Percentiles rank a stretch among this genome's conserved stretches.
Conservation (phyloP, 2,329 filamentous ascomycete species). For the Coleophoma crateriformis region DNA sequence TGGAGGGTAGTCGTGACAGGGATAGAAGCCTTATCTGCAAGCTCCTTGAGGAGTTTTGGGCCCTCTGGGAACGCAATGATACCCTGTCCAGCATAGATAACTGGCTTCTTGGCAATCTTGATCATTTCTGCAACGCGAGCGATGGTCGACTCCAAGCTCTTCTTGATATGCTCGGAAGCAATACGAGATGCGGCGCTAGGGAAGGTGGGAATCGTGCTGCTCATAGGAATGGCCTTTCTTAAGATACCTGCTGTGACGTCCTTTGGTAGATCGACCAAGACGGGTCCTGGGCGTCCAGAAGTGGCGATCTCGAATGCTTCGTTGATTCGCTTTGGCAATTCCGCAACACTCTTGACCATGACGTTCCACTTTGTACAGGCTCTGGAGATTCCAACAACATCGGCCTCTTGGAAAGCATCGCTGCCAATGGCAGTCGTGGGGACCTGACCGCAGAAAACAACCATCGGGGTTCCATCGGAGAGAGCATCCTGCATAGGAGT, state of each 20-base stretch:
- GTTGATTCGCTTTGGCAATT: conserved; percentile 89
- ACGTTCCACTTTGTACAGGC: conserved; percentile 99
- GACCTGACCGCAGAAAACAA: conserved; percentile 95
- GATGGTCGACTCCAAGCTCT: conserved; percentile 70
- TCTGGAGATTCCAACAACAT: conserved; percentile 88
- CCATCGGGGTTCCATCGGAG: conserved; percentile 91
- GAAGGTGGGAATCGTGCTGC: conserved; percentile 59
- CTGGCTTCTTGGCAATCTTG: conserved; percentile 85
- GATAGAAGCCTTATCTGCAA: conserved; percentile 86
- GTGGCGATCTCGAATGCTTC: conserved; percentile 98
- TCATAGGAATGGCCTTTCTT: conserved; percentile 69
- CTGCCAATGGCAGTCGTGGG: conserved; percentile 84
- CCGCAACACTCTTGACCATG: conserved; percentile 93
- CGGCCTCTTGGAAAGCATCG: conserved; percentile 95
- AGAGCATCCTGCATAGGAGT: conserved; percentile 96
- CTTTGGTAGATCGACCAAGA: conserved; percentile 93
- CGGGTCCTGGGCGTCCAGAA: conserved; percentile 86
- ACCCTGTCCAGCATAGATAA: conserved; percentile 93
- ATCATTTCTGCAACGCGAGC: conserved; percentile 73
- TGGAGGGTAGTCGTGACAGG: conserved; percentile 96
- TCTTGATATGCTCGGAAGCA: conserved; percentile 65
- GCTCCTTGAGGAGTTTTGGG: conserved; percentile 70
- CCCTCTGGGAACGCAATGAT: conserved; percentile 77
- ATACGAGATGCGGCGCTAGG: conserved; percentile 83
- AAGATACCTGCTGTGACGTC: conserved; percentile 88